Evolutionary conservation across 208 protist genomes (phyloP).

Genomic region (Acanthamoeba sp.): DNA sequence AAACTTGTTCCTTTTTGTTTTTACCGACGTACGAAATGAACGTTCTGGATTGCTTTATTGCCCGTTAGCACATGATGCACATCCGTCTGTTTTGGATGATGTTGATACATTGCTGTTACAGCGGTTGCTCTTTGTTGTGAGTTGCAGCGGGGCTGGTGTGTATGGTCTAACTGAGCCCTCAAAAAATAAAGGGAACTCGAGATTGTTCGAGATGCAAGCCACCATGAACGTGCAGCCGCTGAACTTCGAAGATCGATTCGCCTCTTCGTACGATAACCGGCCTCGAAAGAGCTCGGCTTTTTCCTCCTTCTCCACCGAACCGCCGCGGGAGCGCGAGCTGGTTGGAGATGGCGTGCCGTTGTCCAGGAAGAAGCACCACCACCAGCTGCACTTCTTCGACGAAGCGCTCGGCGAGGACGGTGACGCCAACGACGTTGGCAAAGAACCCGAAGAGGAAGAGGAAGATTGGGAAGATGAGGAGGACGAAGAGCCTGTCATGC

Average conservation of each 20-base stretch:
- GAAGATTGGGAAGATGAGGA: constrained; percentile 28
- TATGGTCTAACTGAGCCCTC: constrained; percentile 16
- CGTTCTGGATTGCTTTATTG: neutral
- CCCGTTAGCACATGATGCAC: too few relatives aligned
- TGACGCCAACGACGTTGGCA: neutral
- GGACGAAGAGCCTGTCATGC: neutral
- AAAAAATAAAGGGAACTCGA: constrained; percentile 14
- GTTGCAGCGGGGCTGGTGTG: neutral
- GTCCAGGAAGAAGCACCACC: neutral
- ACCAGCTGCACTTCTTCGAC: constrained; percentile 13
- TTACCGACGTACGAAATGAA: neutral
- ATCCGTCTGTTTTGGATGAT: neutral
- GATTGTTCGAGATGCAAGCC: constrained; percentile 48
- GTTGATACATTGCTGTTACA: neutral
- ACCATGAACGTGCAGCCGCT: constrained; percentile 58
- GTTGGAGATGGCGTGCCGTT: neutral
- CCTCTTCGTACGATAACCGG: neutral
- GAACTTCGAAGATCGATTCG: neutral
- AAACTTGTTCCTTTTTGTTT: neutral
- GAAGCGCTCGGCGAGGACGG: constrained; percentile 27
- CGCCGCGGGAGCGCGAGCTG: neutral
- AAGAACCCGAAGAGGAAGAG: neutral
- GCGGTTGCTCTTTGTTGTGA: neutral
- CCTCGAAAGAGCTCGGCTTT: neutral
- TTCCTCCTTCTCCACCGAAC: neutral